These are phyloP conservation scores for Globisporangium splendens DNA, from an alignment of 352 stramenopile species.

Conservation along the genomic window DNA sequence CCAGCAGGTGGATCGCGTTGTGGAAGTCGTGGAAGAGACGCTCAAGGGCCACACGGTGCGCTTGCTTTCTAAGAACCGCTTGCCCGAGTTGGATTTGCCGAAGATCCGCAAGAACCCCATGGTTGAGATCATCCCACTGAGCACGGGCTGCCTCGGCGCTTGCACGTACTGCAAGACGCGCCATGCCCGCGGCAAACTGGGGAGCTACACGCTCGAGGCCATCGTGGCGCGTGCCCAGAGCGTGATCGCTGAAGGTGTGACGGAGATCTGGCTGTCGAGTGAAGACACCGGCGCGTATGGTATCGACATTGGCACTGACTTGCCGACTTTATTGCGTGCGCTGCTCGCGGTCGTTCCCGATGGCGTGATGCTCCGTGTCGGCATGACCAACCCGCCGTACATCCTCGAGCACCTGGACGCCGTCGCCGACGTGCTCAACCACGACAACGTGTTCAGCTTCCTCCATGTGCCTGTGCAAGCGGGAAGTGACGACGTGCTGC, in stretches of 20 bases:
- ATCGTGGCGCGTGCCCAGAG: constrained; percentile 68
- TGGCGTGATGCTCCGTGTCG: constrained; percentile 87
- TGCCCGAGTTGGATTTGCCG: constrained; percentile 86
- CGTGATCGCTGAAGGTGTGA: constrained; percentile 81
- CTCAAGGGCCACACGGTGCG: constrained; percentile 87
- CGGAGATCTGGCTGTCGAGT: constrained; percentile 90
- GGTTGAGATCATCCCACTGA: constrained; percentile 92
- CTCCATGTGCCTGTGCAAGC: constrained; percentile 92
- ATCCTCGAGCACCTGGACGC: constrained; percentile 86
- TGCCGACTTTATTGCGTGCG: constrained; percentile 61
- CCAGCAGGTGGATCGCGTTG: constrained; percentile 89
- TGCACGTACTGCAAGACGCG: constrained; percentile 95
- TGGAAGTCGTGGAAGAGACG: constrained; percentile 91
- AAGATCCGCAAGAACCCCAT: constrained; percentile 92
- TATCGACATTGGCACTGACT: constrained; percentile 81
- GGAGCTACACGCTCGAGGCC: constrained; percentile 78
- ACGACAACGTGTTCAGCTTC: constrained; percentile 86
- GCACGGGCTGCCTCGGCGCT: constrained; percentile 87
- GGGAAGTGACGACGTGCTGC: constrained; percentile 79
- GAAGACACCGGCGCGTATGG: constrained; percentile 93
- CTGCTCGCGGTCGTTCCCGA: constrained; percentile 66
- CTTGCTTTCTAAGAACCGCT: constrained; percentile 75
- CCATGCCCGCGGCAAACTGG: constrained; percentile 87
- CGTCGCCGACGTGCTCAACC: constrained; percentile 77
- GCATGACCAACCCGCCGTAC: constrained; percentile 93